A percentile compares a stretch with the other conserved stretches of the same genome.
phyloP scores from a whole-genome alignment of 2,329 filamentous ascomycete genomes.

The Sphaerulina musiva region DNA sequence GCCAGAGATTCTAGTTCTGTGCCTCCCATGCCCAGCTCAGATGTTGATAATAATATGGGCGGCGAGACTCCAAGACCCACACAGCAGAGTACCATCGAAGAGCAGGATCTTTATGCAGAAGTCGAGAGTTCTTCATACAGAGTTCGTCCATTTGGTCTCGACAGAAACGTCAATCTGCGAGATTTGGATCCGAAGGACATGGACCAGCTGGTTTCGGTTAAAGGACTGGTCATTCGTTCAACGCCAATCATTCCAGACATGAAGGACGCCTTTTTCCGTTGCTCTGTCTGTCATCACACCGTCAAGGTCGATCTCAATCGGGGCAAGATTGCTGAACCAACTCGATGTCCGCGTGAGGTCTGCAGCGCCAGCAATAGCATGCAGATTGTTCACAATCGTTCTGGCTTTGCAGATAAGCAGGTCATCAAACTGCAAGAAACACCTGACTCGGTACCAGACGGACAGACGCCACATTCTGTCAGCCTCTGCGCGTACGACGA shows the following conservation, averaged over 20 bases:
- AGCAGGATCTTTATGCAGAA: conserved; percentile 66
- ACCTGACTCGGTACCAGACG: conserved; percentile 86
- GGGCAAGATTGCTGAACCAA: conserved; percentile 93
- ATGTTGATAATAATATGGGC: conserved; percentile 46
- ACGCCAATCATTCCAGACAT: conserved; percentile 97
- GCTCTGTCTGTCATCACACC: conserved; percentile 85
- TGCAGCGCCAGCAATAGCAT: conserved; percentile 89
- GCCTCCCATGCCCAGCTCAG: conserved; percentile 72
- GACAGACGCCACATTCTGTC: conserved; percentile 94
- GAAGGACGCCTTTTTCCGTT: conserved; percentile 98
- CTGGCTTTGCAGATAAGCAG: conserved; percentile 91
- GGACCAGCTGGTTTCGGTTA: conserved; percentile 91
- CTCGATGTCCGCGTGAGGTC: conserved; percentile 72
- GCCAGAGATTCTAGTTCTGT: conserved; percentile 58
- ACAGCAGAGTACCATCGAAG: conserved; percentile 33
- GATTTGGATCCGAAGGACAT: conserved; percentile 93
- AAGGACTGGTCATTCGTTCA: conserved; percentile 89
- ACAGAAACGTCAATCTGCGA: conserved; percentile 80
- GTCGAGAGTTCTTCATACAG: conserved; percentile 75
- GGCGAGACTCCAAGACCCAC: conserved; percentile 32
- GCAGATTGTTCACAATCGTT: conserved; percentile 96
- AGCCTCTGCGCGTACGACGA: conserved; percentile 96
- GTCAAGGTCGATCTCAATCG: conserved; percentile 87
- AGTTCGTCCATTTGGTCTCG: conserved; percentile 81
- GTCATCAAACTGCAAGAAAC: conserved; percentile 98